A percentile compares a stretch with the other conserved stretches of the same genome.
These are phyloP conservation scores for Starmerella riodocensis DNA, from an alignment of 805 yeast genomes.

Conservation along the genomic window DNA sequence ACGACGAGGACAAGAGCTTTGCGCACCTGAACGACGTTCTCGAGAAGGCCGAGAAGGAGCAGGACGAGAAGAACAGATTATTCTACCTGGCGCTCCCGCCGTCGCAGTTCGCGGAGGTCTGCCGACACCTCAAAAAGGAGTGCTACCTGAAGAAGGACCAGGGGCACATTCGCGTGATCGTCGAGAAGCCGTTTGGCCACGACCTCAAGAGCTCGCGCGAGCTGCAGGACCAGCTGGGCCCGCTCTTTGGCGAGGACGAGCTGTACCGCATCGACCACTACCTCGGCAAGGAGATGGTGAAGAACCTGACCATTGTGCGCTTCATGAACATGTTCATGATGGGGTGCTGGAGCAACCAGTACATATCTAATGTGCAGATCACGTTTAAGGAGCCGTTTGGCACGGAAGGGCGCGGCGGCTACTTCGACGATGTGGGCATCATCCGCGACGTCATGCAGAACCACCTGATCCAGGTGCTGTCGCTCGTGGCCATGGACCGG, in stretches of 20 bases:
- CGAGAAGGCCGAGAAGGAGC: constrained; percentile 43
- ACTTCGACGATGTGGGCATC: constrained; percentile 88
- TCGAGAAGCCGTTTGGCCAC: constrained; percentile 96
- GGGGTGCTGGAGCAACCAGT: constrained; percentile 80
- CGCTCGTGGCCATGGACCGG: constrained; percentile 88
- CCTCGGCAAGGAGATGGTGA: constrained; percentile 95
- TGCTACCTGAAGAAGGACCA: constrained; percentile 44
- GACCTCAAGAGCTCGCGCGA: constrained; percentile 69
- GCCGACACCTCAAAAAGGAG: constrained; percentile 52
- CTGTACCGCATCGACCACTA: constrained; percentile 93
- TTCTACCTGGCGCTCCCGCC: constrained; percentile 95
- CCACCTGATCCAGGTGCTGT: constrained; percentile 84
- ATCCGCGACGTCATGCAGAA: constrained; percentile 97
- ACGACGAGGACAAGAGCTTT: constrained; percentile 72
- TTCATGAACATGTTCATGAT: constrained; percentile 80
- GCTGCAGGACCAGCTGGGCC: constrained; percentile 64
- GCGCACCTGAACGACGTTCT: constrained; percentile 41
- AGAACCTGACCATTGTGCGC: constrained; percentile 75
- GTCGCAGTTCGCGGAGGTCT: constrained; percentile 70
- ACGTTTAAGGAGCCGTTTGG: constrained; percentile 97
- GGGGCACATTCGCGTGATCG: constrained; percentile 69
- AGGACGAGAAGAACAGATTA: constrained; percentile 51
- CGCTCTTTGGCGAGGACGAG: constrained; percentile 82
- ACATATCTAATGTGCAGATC: constrained; percentile 69
- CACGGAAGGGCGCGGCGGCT: constrained; percentile 98